These are phyloP conservation scores for Cryphonectria naterciae DNA, from an alignment of 2,329 filamentous ascomycete genomes.

Conservation along the genomic window DNA sequence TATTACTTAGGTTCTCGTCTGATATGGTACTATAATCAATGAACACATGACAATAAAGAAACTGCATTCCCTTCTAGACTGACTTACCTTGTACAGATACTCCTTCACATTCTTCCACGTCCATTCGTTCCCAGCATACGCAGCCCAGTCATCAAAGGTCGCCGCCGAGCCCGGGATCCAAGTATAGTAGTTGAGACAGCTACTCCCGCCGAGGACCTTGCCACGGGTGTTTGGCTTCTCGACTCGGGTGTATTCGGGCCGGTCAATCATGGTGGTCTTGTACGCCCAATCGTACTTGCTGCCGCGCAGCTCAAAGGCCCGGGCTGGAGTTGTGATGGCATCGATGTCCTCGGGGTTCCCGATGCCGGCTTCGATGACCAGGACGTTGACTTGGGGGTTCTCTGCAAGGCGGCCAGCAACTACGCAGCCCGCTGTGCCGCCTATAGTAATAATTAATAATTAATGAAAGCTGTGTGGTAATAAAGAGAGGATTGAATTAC, in stretches of 20 bases:
- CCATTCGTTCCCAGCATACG: constrained; percentile 71
- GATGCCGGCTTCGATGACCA: constrained; percentile 53
- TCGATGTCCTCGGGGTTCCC: constrained; percentile 53
- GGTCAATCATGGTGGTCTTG: constrained; percentile 64
- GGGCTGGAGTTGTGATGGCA: constrained; percentile 57
- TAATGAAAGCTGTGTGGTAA: too few species aligned
- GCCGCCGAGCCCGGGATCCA: constrained; percentile 62
- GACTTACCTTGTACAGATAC: constrained; percentile 55
- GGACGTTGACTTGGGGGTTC: constrained; percentile 49
- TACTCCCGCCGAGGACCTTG: constrained; percentile 62
- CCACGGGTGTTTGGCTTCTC: constrained; percentile 68
- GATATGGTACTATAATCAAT: too few species aligned
- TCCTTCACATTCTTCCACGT: constrained; percentile 55
- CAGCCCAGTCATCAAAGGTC: constrained; percentile 71
- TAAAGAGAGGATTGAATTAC: neutral
- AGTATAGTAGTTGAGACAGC: constrained; percentile 65
- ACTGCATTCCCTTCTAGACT: accelerated
- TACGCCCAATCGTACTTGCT: constrained; percentile 64
- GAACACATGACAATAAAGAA: too few species aligned
- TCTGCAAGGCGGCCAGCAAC: constrained; percentile 58
- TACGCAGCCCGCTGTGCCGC: constrained; percentile 52
- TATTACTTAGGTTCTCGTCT: neutral
- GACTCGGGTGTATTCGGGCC: constrained; percentile 61
- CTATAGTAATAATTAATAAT: constrained; percentile 31
- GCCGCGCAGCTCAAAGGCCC: constrained; percentile 56